phyloP scores from a whole-genome alignment of 345 rosid species.

The Acer yangbiense region DNA sequence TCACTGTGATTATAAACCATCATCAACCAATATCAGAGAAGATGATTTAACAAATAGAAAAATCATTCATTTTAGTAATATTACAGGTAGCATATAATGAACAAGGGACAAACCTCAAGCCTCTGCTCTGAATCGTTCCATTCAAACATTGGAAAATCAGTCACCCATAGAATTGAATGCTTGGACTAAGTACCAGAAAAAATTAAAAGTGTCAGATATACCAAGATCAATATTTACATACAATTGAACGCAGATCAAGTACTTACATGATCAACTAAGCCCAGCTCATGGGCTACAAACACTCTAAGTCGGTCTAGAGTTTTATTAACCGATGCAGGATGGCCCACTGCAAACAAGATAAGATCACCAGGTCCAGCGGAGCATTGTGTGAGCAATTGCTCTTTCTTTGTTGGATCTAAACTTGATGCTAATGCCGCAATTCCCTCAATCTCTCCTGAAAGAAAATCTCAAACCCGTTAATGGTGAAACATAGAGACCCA shows the following conservation, averaged over 20 bases:
- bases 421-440: conserved; percentile 73
- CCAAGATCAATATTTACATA: conserved; percentile 6
- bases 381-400: conserved; percentile 56
- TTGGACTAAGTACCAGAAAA: conserved; percentile 51
- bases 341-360: conserved; percentile 87
- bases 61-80: neutral
- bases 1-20: neutral
- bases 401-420: conserved; percentile 53
- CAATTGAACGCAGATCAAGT: conserved; percentile 19
- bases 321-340: conserved; percentile 68
- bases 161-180: conserved; percentile 93
- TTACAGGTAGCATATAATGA: neutral
- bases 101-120: conserved; percentile 67
- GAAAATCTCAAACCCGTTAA: conserved; percentile 1
- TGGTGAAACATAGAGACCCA: conserved; percentile 13
- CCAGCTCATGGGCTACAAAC: conserved; percentile 69
- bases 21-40: neutral
- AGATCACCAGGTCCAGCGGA: conserved; percentile 83
- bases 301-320: conserved; percentile 80
- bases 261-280: conserved; percentile 78
- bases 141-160: conserved; percentile 97
- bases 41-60: neutral
- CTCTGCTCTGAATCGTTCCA: conserved; percentile 90
- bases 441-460: conserved; percentile 71
- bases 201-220: conserved; percentile 5